Base-by-base conservation (phyloP, 148 eudicot genomes). In the Rhododendron vialii region DNA sequence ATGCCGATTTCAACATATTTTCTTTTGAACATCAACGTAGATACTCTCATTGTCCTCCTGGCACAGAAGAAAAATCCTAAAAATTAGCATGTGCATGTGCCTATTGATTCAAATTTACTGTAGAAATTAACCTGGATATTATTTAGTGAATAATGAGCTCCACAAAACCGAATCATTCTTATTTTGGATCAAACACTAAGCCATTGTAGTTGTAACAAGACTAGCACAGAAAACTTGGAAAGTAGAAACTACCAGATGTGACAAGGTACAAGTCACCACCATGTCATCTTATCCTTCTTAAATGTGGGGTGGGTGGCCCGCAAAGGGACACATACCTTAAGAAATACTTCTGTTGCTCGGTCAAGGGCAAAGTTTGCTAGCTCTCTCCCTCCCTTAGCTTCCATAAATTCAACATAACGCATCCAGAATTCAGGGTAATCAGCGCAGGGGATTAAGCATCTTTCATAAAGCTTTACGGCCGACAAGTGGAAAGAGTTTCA, bases 361-460 rank as follows among this genome's bases (percentile, higher is more conserved):
- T 90, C 93, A 83, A 96, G 86, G 82, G 96, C 96, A 92, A 90
- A 93, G 84, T 85, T 87, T 83, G 95, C 96, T 81, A 96, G 81
- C 84, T 95, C 96, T 85, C 93, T 90, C 50, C 97, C 99, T 89
- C 98, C 96, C 85, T 91, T 95, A 28, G 93, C 87, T 87, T 96
- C 95, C 91, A 92, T 88, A 81, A 86, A 95, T 33, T 96, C 94
- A 85, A 94, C 98, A 90, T 96, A 96, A 50, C 98, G 99, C 93
- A 95, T 94, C 99, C 99, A 96, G 85, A 95, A 96, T 86, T 94
- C 98, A 47, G 98, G 94, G 87, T 94, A 96, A 88, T 79, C 87
- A 76, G 98, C 97, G 90, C 99, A 95, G 76, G 98, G 87, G 65
- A 95, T 91, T 87, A 96, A 90, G 92, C 99, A 96, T 90, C 96